Evolutionary conservation across 805 yeast genomes (phyloP), one percentile per base, ranked within the genome.

Genomic region (Tetrapisispora iriomotensis): DNA sequence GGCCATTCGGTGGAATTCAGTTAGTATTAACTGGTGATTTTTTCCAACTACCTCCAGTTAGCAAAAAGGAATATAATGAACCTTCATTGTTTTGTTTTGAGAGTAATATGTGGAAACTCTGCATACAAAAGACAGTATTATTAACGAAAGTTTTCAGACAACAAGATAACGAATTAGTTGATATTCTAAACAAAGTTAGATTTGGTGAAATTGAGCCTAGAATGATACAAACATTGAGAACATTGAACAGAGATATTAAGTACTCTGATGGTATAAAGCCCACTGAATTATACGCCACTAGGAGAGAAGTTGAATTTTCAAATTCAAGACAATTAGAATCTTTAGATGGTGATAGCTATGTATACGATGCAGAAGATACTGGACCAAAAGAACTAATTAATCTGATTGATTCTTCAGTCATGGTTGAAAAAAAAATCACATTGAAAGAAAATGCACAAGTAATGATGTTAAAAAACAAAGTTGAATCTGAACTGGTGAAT

Each of bases 1-100:
- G 46, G 36, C 96, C 96, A 0, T 92, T 92, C 68, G 98, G 98
- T 5, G 98, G 98, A 0, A 79, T 92, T 32, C 98, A 92, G 53
- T 49, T 92, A 13, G 75, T 92, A 10, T 61, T 88, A 26, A 82
- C 94, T 4, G 98, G 98, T n/a, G 98, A 92, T 62, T 88, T 90
- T 56, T 88, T 82, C 60, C 98, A 92, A 62, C 67, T 92, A 32
- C 98, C 98, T 1, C 98, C 98, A 0, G 94, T 92, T 6, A 65
- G 70, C 9, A 67, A 67, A 18, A 67, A 64, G 30, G 34, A 38
- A 53, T 45, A 29, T 61, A 64, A 2, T 34, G 41, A 38, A 37
- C 56, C 55, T 24, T 51, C 60, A 1, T 56, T 60, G 19, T 92
- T 81, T 54, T 81, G 95, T 43, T 92, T 92, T 53, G 82, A 87